A percentile compares a stretch with the other conserved stretches of the same genome.
phyloP scores from a whole-genome alignment of 1,284 basidiomycete genomes.

The Thecaphora thlaspeos region DNA sequence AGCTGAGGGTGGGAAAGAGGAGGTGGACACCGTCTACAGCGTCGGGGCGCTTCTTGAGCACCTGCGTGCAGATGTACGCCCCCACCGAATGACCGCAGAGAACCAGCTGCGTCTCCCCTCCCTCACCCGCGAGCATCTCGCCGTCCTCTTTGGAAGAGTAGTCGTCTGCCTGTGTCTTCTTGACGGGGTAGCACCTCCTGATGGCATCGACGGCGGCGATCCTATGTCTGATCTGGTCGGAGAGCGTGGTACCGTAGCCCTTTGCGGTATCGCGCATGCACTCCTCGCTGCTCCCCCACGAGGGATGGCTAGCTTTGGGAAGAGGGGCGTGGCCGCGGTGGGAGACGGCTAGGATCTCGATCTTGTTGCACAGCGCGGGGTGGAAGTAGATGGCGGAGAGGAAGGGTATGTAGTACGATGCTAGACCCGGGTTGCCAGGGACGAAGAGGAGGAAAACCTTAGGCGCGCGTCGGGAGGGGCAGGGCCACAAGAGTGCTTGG shows the following conservation, averaged over 20 bases:
- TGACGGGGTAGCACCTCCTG: constrained; percentile 10
- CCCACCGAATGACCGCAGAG: constrained; percentile 43
- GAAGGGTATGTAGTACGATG: constrained; percentile 40
- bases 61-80: constrained; percentile 35
- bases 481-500: constrained; percentile 36
- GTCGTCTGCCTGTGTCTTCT: neutral
- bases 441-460: constrained; percentile 40
- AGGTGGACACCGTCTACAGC: constrained; percentile 33
- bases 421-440: constrained; percentile 45
- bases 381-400: constrained; percentile 24
- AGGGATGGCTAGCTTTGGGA: constrained; percentile 8
- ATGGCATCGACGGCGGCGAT: constrained; percentile 30
- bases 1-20: constrained; percentile 41
- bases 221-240: constrained; percentile 43
- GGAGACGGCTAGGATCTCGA: constrained; percentile 41
- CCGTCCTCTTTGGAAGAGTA: neutral
- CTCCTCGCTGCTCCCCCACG: constrained; percentile 12
- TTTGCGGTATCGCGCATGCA: constrained; percentile 13
- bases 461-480: constrained; percentile 5
- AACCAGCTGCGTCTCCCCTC: constrained; percentile 24
- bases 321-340: constrained; percentile 42
- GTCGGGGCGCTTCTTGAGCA: constrained; percentile 18
- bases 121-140: neutral
- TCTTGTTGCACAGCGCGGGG: neutral
- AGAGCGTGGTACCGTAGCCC: constrained; percentile 21